Conservation (phyloP, 352 stramenopile genomes). For the Phytopythium sindhum region DNA sequence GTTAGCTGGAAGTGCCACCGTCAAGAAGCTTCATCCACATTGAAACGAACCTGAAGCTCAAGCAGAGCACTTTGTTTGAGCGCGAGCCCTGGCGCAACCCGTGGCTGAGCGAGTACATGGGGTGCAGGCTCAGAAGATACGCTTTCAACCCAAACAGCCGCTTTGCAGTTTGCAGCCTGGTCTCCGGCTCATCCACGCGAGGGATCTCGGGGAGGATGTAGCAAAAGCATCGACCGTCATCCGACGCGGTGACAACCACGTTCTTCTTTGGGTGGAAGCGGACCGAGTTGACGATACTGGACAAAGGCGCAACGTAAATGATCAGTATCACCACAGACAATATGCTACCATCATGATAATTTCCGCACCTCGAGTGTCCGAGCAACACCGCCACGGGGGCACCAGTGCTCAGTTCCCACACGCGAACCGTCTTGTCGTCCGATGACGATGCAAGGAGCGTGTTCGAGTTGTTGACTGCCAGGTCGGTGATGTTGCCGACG, state of each 20-base stretch:
- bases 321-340: neutral
- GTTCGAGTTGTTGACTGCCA: slow-evolving; percentile 84
- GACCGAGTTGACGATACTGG: slow-evolving; percentile 76
- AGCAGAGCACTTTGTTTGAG: slow-evolving; percentile 72
- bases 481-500: slow-evolving; percentile 87
- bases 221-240: slow-evolving; percentile 89
- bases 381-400: slow-evolving; percentile 82
- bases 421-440: slow-evolving; percentile 86
- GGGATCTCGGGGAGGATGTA: slow-evolving; percentile 86
- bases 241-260: slow-evolving; percentile 89
- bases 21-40: too few species aligned
- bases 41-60: slow-evolving; percentile 47
- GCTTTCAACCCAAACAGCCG: slow-evolving; percentile 64
- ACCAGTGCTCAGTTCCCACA: slow-evolving; percentile 86
- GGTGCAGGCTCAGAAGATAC: slow-evolving; percentile 80
- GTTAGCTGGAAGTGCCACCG: neutral
- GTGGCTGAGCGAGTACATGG: slow-evolving; percentile 76
- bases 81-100: slow-evolving; percentile 39
- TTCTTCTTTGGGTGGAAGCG: slow-evolving; percentile 86
- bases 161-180: slow-evolving; percentile 76
- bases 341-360: neutral
- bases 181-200: slow-evolving; percentile 44
- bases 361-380: slow-evolving; percentile 73
- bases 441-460: slow-evolving; percentile 83
- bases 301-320: neutral